Base-by-base conservation (phyloP, 768 basidiomycete genomes). In the Chlorophyllum brunneum region DNA sequence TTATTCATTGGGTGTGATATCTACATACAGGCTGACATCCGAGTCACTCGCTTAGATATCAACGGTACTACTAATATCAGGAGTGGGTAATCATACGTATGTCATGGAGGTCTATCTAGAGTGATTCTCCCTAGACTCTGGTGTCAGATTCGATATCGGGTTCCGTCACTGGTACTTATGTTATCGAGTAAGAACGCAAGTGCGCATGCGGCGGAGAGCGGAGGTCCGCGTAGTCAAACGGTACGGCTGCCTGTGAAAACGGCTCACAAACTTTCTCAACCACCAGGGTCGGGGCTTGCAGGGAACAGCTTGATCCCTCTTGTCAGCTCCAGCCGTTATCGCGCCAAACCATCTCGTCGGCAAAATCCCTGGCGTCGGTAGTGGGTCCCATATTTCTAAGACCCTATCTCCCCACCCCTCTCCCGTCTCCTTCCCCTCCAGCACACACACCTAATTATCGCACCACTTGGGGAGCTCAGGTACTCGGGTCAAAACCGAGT, bases 191-290 rank as follows among this genome's bases (percentile, higher is more conserved):
- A 29, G 53, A 40, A 48, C 6, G 38, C 22, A 27, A 22, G 15
- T 23, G 43, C 27, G 15, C 30, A 11, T 44, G 16, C 16, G 42
- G 41, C 16, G 23, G 30, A 18, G 2, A 42, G 27, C 54, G 54
- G 54, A 38, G 30, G 54, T 45, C 54, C 54, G 54, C 33, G 16
- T 16, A 26, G 31, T 26, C 31, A 33, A 26, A 11, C 41, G 41
- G 16, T n/a, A 31, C 38, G n/a, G 18, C 16, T 40, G 45, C 43
- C 34, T 36, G 37, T 41, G 38, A 54, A 48, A 34, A 15, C 10
- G 5, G 24, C 8, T 9, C 20, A 8, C 18, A 23, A 6, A 18
- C 37, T 16, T 23, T 5, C 22, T 36, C n/a, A n/a, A n/a, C n/a
- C n/a, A n/a, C n/a, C n/a, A 47, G 36, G 52, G 34, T 15, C 44